These are phyloP conservation scores for Lanmaoa pseudosensibilis DNA, from an alignment of 768 basidiomycete genomes.

Conservation along the genomic window DNA sequence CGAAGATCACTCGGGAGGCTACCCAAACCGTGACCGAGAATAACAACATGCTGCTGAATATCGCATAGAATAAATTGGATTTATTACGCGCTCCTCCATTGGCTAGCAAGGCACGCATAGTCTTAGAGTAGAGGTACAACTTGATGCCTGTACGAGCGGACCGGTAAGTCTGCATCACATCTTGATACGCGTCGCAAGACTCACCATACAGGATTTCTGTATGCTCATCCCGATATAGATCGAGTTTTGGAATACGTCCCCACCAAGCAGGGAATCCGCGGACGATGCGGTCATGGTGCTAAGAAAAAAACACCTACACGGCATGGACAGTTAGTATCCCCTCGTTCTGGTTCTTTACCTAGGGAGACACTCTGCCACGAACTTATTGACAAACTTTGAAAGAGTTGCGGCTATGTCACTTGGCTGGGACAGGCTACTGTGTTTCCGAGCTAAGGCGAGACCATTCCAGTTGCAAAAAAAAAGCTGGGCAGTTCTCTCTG, in stretches of 20 bases:
- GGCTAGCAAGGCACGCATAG: constrained; percentile 13
- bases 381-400: too few species aligned
- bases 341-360: too few species aligned
- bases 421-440: too few species aligned
- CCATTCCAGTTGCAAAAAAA: too few species aligned
- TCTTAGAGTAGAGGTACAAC: constrained; percentile 25
- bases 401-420: too few species aligned
- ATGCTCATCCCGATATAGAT: constrained; percentile 17
- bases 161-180: not conserved
- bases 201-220: constrained; percentile 27
- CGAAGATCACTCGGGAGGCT: constrained; percentile 19
- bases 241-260: constrained; percentile 9
- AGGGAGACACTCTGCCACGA: too few species aligned
- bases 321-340: too few species aligned
- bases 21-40: constrained; percentile 34
- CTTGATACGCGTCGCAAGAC: not conserved
- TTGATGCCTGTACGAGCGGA: constrained; percentile 20
- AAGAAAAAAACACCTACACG: too few species aligned
- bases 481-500: constrained; percentile 31
- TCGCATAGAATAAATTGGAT: constrained; percentile 19
- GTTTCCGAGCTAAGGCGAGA: too few species aligned
- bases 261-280: not conserved
- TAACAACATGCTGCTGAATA: constrained; percentile 28
- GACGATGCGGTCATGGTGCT: not conserved
- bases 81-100: constrained; percentile 2